Evolutionary conservation across 495 filamentous ascomycete species (phyloP), one percentile per base, ranked within the genome.

Genomic region (Penicillium atrosanguineum): DNA sequence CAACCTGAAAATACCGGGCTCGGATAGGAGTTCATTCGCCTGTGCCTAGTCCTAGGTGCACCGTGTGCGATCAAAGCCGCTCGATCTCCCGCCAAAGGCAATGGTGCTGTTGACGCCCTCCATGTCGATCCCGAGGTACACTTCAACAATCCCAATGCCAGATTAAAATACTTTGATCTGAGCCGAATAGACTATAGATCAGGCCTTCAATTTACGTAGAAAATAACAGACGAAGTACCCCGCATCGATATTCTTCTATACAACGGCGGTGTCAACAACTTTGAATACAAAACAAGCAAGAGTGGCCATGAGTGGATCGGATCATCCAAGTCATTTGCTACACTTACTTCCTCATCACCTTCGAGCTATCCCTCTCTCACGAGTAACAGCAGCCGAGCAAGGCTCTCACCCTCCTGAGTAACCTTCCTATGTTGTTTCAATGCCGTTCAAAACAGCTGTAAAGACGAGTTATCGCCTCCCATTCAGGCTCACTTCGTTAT

Each of bases 241-340:
- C 53, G 60, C 11, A 49, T 69, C 7, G 49, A 64, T 58, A 39
- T 67, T 9, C 47, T 64, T 2, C 16, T 67, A 0, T 59, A 51
- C 50, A 62, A 63, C 48, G 61, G 43, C 2, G 66, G 61, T 3
- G 51, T 55, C 9, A 52, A 44, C 15, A 14, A 44, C 6, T 52
- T 56, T 19, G 18, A 40, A 1, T 67, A 55, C 23, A n/a, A 61
- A 42, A 39, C 14, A 16, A 61, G 59, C 44, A 53, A 50, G 8
- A 56, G 29, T 23, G 67, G 67, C 7, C 59, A 65, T 56, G 64
- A 68, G 37, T 19, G 36, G 37, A 23, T 61, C 1, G 56, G 37
- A 23, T 61, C 1, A 56, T 69, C 12, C 7, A 19, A 63, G 67
- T 72, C 26, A 69, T 71, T 40, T 57, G 57, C 52, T 65, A 63